Conservation (phyloP, 805 yeast species). For the Scheffersomyces amazonensis region DNA sequence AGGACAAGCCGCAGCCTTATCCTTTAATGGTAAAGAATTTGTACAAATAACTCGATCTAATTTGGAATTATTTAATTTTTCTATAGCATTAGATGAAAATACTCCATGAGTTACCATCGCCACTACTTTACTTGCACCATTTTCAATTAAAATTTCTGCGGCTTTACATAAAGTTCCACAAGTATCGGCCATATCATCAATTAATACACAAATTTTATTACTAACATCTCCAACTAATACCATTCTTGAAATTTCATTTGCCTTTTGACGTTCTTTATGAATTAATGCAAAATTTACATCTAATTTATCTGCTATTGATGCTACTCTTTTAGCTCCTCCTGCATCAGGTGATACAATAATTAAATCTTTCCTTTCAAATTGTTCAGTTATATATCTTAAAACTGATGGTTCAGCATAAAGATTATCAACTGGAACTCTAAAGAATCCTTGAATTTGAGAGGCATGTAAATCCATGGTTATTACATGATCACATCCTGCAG, state of each 20-base stretch:
- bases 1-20: conserved; percentile 55
- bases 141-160: conserved; percentile 67
- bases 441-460: conserved; percentile 86
- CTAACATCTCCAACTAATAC: conserved; percentile 83
- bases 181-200: conserved; percentile 89
- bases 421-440: conserved; percentile 80
- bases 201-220: conserved; percentile 70
- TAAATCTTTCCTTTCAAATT: conserved; percentile 55
- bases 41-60: conserved; percentile 73
- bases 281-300: conserved; percentile 81
- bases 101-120: conserved; percentile 86
- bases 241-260: conserved; percentile 82
- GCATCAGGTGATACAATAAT: conserved; percentile 85
- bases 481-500: conserved; percentile 85
- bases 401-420: conserved; percentile 83
- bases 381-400: conserved; percentile 68
- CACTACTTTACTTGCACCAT: conserved; percentile 68
- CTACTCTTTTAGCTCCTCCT: conserved; percentile 90
- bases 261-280: conserved; percentile 80
- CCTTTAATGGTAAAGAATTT: conserved; percentile 75
- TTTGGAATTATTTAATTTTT: conserved; percentile 65
- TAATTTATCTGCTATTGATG: conserved; percentile 73
- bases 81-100: conserved; percentile 69
- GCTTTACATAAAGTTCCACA: conserved; percentile 86
- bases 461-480: conserved; percentile 88